A percentile compares a stretch with the other conserved stretches of the same genome.
phyloP scores from a whole-genome alignment of 495 filamentous ascomycete genomes.

The Elasticomyces elasticus region DNA sequence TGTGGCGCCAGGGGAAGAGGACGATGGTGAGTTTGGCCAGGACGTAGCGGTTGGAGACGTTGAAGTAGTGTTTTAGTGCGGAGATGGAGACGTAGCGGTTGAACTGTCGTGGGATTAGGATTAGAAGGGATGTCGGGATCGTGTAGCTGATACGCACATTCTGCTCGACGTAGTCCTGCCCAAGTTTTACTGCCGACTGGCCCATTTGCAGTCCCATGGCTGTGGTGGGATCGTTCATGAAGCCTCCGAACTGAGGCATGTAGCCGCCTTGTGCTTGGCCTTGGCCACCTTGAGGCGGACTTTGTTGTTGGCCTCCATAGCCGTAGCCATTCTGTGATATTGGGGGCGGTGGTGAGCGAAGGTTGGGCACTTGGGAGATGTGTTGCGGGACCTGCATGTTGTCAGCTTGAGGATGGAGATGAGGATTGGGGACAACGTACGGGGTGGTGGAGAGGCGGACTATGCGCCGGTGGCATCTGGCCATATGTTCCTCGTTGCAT shows the following conservation, averaged over 20 bases:
- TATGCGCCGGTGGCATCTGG: slow-evolving; percentile 60
- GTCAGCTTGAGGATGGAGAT: slow-evolving; percentile 79
- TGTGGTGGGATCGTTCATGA: slow-evolving; percentile 92
- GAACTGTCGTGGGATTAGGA: slow-evolving; percentile 44
- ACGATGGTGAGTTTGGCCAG: slow-evolving; percentile 54
- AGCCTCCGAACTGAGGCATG: slow-evolving; percentile 70
- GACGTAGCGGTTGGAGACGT: slow-evolving; percentile 37
- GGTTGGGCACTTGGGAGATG: slow-evolving; percentile 96
- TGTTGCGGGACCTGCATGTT: slow-evolving; percentile 62
- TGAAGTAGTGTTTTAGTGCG: slow-evolving; percentile 39
- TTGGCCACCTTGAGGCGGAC: slow-evolving; percentile 24
- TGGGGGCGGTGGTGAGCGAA: slow-evolving; percentile 89
- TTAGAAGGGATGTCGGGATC: neutral
- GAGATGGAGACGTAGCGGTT: slow-evolving; percentile 83
- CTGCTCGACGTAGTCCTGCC: slow-evolving; percentile 85
- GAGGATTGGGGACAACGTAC: slow-evolving; percentile 96
- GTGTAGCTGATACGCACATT: slow-evolving; percentile 48
- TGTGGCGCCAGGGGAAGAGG: slow-evolving; percentile 94
- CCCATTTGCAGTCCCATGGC: slow-evolving; percentile 94
- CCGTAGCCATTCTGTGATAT: slow-evolving; percentile 51
- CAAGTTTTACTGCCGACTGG: slow-evolving; percentile 76
- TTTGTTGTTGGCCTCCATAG: slow-evolving; percentile 58
- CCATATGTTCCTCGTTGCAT: slow-evolving; percentile 84
- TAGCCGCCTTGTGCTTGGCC: slow-evolving; percentile 35
- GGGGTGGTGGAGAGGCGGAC: slow-evolving; percentile 93